These are phyloP conservation scores for Rhodotorula diobovata DNA, from an alignment of 768 basidiomycete species.

Conservation along the genomic window DNA sequence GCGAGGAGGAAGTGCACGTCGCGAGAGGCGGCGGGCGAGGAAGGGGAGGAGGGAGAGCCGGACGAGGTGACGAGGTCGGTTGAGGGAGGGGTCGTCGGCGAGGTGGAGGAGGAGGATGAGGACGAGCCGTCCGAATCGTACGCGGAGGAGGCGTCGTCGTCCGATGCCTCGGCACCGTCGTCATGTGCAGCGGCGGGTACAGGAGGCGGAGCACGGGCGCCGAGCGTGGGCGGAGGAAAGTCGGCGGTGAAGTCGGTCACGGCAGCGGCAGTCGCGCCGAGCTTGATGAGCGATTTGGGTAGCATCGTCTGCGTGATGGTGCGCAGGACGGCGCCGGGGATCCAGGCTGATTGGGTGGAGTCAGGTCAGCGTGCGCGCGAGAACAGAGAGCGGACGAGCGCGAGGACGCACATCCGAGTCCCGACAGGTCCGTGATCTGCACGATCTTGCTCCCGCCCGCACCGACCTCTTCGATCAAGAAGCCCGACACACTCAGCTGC, in stretches of 20 bases:
- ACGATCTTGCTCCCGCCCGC: slow-evolving; percentile 30
- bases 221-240: slow-evolving; percentile 39
- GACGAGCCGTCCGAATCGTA: neutral
- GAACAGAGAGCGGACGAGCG: neutral
- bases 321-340: slow-evolving; percentile 30
- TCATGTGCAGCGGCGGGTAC: neutral
- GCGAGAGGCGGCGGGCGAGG: slow-evolving; percentile 13
- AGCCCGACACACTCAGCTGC: slow-evolving; percentile 37
- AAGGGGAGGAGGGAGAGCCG: too few species aligned
- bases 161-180: neutral
- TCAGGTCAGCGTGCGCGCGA: neutral
- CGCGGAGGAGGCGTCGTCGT: neutral
- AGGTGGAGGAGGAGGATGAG: neutral
- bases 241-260: slow-evolving; percentile 4
- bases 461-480: slow-evolving; percentile 36
- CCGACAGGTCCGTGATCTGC: slow-evolving; percentile 40
- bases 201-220: neutral
- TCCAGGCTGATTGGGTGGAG: too few species aligned
- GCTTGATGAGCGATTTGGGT: slow-evolving; percentile 40
- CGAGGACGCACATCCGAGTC: slow-evolving; percentile 36
- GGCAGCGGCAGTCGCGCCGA: slow-evolving; percentile 29
- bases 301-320: slow-evolving; percentile 40
- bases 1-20: slow-evolving; percentile 30
- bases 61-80: neutral
- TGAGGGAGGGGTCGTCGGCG: neutral